Evolutionary conservation across 345 rosid species (phyloP), one percentile per base, ranked within the genome.

Genomic region (Arabis alpina): DNA sequence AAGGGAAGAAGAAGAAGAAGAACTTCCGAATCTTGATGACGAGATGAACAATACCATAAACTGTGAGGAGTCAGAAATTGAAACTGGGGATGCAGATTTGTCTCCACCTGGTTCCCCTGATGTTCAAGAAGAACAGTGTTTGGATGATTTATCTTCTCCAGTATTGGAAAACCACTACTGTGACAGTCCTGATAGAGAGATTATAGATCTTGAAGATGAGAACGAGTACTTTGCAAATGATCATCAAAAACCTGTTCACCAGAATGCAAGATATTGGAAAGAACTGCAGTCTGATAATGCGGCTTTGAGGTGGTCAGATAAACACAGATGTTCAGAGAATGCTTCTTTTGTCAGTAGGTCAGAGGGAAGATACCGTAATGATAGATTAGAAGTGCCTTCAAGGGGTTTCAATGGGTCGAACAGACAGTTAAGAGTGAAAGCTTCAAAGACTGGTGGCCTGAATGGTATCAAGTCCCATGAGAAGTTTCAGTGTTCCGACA

Each of bases 291-390:
- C 77, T 55, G 87, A 91, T 77, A 78, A 80, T 54, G 84, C 23
- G 23, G 23, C 85, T 57, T 32, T 79, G 60, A 83, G 85, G 77
- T 84, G 95, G 93, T 73, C 87, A 64, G 93, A 87, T 62, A 79
- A 83, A 59, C 83, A 76, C 10, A 78, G 85, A 50, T 76, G 16
- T 53, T 79, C 87, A 6, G 93, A 83, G 76, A 82, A 74, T 76
- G 72, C 81, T 76, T 64, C 81, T 55, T 54, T 61, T 54, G 68
- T 61, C 55, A 77, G 69, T 77, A 84, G 85, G 67, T 78, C 89
- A 27, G 90, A 87, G 78, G 78, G 83, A 43, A 86, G 88, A 77
- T 75, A 66, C 79, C 78, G 68, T 48, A 70, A 61, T 81, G 96
- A 89, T 69, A 77, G 68, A 87, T 77, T 62, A 68, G 93, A 85